A percentile compares a stretch with the other conserved stretches of the same genome.
Conservation (phyloP, 2,329 filamentous ascomycete species). For the Davidsoniella eucalypti region DNA sequence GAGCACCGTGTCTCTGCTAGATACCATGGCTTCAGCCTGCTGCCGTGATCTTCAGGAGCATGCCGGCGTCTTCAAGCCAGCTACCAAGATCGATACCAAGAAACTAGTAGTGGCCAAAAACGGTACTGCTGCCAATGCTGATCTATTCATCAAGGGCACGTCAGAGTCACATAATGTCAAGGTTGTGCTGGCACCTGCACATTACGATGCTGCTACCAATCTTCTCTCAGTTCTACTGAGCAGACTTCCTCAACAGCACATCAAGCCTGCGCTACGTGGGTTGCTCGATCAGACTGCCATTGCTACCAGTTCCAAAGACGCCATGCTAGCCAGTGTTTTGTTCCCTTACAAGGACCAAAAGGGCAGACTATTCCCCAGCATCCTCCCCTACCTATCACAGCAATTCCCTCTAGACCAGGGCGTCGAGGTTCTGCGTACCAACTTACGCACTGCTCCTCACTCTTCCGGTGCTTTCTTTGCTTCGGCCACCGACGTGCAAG, state of each 20-base stretch:
- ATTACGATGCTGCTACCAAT: slow-evolving; percentile 38
- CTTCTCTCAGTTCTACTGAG: slow-evolving; percentile 49
- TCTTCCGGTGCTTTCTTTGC: slow-evolving; percentile 18
- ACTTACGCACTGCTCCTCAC: slow-evolving; percentile 29
- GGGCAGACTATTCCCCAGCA: slow-evolving; percentile 50
- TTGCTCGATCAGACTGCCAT: slow-evolving; percentile 72
- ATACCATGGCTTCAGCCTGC: slow-evolving; percentile 45
- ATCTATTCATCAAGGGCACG: slow-evolving; percentile 44
- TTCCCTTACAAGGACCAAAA: slow-evolving; percentile 54
- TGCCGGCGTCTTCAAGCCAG: slow-evolving; percentile 23
- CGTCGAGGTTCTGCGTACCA: slow-evolving; percentile 54
- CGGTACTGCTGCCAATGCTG: slow-evolving; percentile 43
- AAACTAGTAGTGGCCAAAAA: slow-evolving; percentile 20
- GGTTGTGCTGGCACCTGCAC: slow-evolving; percentile 24
- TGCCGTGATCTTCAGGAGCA: slow-evolving; percentile 56
- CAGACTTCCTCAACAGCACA: slow-evolving; percentile 44
- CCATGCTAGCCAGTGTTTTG: slow-evolving; percentile 67
- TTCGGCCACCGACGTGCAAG: slow-evolving; percentile 9
- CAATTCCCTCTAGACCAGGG: slow-evolving; percentile 44
- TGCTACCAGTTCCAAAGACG: slow-evolving; percentile 47
- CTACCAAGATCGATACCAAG: slow-evolving; percentile 18
- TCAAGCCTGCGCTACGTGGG: slow-evolving; percentile 55
- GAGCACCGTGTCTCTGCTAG: slow-evolving; percentile 44
- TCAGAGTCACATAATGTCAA: slow-evolving; percentile 13
- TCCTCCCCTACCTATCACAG: slow-evolving; percentile 62